Evolutionary conservation across 768 basidiomycete species (phyloP), one percentile per base, ranked within the genome.

Genomic region (Leccinellum rugosiceps): DNA sequence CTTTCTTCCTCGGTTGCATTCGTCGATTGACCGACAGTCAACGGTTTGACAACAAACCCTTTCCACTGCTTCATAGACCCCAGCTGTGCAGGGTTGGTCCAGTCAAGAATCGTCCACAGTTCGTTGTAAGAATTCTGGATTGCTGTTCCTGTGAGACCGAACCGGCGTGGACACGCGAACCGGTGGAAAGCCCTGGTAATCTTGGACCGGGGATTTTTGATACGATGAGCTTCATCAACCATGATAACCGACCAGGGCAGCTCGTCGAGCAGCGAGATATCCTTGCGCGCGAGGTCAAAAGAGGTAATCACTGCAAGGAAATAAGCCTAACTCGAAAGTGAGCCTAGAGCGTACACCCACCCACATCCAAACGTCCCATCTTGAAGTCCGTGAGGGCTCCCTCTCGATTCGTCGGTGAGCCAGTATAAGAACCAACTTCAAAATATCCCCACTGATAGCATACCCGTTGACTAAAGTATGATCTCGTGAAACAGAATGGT

Each of bases 51-150:
- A 4, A 97, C 81, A 60, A 80, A 87, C 4, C 79, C 78, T 45
- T 85, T 81, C 94, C 94, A 98, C 60, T 98, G 85, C 31, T 78
- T 78, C 26, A 75, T 67, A 0, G 83, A 85, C 0, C 95, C 96
- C 9, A 96, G 71, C 25, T 76, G 75, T 0, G 87, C 90, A 0
- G 94, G 93, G 58, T 87, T 89, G n/a, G 88, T 88, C 90, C 93
- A 98, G 67, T 96, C 85, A 31, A 98, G 74, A 32, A 99, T 85
- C 1, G 92, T 90, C 90, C 93, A 95, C 63, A 98, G 77, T 69
- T 98, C 96, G 44, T 83, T 80, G 67, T 95, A 94, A 1, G 85
- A 83, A 63, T 98, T 99, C 67, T 98, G 96, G 34, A 89, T 81
- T 9, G 85, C 80, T n/a, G 80, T 83, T 8, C 91, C 94, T 0